Base-by-base conservation (phyloP, 306 rosid species). In the Trifolium repens region DNA sequence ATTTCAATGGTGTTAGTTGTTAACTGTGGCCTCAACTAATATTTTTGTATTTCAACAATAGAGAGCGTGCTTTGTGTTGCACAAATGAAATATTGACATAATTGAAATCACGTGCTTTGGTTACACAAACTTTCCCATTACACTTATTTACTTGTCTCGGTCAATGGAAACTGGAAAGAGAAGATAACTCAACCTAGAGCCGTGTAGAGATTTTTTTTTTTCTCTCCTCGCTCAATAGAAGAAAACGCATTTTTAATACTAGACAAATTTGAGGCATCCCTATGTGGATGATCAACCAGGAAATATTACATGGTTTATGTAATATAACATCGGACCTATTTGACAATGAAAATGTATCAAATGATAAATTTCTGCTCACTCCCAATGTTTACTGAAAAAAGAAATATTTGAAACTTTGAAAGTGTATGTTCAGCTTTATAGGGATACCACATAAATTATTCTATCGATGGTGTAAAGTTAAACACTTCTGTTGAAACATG, bases 281-380 rank as follows among this genome's bases (percentile, higher is more conserved):
- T 49, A 44, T 46, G 37, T 49, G 61, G 62, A 32, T 50, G 59
- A 37, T 47, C 53, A 6, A n/a, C 9, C 9, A 50, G 9, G 19
- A 50, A 50, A 50, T 50, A 15, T 50, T 15, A 46, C 52, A 46
- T 46, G n/a, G 52, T 46, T 46, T 46, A 12, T 46, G 15, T 46
- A 11, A 16, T 61, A n/a, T 73, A 27, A 22, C 64, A 49, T 49
- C 43, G 39, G 52, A 64, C 24, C 27, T 64, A 52, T 75, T 64
- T 22, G 73, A 14, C 65, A 75, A 58, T 78, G 76, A 73, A 70
- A 70, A 69, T 59, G 26, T 22, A 49, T 68, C 65, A 78, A 37
- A 61, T 50, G 24, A 50, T 49, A 78, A 69, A 47, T 78, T 78
- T 60, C 44, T 37, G 66, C 81, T 39, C 54, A 35, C 43, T 27